Percentiles rank a stretch among this genome's conserved stretches.
Evolutionary conservation across 371 early-diverging fungal species (phyloP).

Genomic region (Chytridiales sp.): DNA sequence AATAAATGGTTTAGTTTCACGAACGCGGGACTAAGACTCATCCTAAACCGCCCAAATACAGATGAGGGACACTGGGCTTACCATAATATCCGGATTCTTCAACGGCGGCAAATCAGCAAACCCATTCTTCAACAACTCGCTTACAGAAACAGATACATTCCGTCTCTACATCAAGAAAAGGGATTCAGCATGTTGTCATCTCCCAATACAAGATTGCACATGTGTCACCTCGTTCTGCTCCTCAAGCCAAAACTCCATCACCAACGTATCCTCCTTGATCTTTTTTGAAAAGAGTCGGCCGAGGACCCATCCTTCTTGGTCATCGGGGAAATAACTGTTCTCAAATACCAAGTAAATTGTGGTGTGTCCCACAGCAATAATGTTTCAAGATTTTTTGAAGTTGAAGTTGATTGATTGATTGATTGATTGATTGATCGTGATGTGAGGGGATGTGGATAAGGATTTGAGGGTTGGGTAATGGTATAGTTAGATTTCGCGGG

Average conservation of each 20-base stretch:
- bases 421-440: no score
- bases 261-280: constrained; percentile 55
- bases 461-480: no score
- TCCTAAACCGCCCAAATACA: no score
- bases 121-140: constrained; percentile 61
- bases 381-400: no score
- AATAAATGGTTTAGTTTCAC: background rate
- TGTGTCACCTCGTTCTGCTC: constrained; percentile 23
- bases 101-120: constrained; percentile 77
- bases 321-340: constrained; percentile 65
- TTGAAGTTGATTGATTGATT: no score
- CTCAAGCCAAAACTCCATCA: constrained; percentile 65
- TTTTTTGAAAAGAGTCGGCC: constrained; percentile 62
- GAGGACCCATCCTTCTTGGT: constrained; percentile 82
- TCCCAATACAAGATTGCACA: background rate
- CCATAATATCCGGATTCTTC: constrained; percentile 68
- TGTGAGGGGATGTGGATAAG: no score
- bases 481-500: no score
- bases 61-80: no score
- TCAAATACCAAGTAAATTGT: no score
- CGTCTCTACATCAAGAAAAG: background rate
- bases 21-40: background rate
- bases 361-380: no score
- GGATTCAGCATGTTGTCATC: background rate
- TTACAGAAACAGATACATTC: constrained; percentile 46